Percentiles rank a stretch among this genome's conserved stretches.
phyloP scores from a whole-genome alignment of 176 grass and related monocot species.

The Elymus sibiricus region DNA sequence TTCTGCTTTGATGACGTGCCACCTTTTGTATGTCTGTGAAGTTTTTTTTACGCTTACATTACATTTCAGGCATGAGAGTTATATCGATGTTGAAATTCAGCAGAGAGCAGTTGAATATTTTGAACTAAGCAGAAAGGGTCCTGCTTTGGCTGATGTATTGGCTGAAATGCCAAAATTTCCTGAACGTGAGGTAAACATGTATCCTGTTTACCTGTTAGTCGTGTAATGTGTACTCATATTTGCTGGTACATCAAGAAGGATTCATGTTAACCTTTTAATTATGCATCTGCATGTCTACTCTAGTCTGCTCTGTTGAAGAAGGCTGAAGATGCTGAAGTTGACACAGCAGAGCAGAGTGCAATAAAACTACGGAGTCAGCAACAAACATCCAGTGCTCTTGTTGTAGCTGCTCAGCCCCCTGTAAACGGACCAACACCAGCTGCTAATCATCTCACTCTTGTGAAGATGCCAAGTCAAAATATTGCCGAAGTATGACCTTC shows the following conservation, averaged over 20 bases:
- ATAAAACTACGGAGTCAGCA: conserved; percentile 96
- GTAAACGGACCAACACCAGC: conserved; percentile 67
- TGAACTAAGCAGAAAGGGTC: conserved; percentile 82
- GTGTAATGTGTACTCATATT: background rate
- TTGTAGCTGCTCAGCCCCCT: conserved; percentile 61
- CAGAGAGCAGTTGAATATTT: conserved; percentile 98
- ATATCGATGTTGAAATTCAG: conserved; percentile 97
- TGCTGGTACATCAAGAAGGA: background rate
- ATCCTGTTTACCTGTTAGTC: background rate
- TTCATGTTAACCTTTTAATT: conserved; percentile 8
- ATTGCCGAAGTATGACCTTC: conserved; percentile 35
- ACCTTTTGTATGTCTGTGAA: conserved; percentile 20
- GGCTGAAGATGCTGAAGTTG: conserved; percentile 96
- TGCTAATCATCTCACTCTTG: conserved; percentile 74
- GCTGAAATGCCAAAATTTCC: conserved; percentile 99
- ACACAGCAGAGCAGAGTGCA: conserved; percentile 97
- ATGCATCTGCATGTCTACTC: conserved; percentile 43
- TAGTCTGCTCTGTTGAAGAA: conserved; percentile 96
- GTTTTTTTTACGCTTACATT: conserved; percentile 1
- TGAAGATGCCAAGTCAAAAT: conserved; percentile 90
- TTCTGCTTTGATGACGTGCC: conserved; percentile 8
- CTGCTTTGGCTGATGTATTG: conserved; percentile 83
- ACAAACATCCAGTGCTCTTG: conserved; percentile 84
- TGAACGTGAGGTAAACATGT: conserved; percentile 68
- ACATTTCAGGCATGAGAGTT: conserved; percentile 81